These are phyloP conservation scores for Fomitopsis betulina DNA, from an alignment of 1,284 basidiomycete species.

Conservation along the genomic window DNA sequence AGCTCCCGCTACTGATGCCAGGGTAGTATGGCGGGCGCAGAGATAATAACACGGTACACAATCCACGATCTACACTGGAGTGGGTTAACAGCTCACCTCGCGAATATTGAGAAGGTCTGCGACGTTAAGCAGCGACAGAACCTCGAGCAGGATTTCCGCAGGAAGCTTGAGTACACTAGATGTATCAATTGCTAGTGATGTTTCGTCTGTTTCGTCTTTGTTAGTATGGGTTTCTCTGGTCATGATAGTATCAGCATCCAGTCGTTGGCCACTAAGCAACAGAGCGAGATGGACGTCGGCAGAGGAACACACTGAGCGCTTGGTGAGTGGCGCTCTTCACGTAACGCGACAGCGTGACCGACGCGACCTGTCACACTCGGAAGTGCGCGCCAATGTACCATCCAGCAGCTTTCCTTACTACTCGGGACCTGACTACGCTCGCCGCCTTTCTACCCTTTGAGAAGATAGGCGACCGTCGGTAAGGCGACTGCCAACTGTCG, in stretches of 20 bases:
- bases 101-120: constrained; percentile 17
- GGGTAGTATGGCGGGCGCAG: no score
- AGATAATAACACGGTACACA: background rate
- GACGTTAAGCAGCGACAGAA: constrained; percentile 13
- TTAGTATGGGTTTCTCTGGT: no score
- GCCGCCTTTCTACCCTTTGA: background rate
- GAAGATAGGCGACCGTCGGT: background rate
- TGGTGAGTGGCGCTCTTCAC: background rate
- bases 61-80: background rate
- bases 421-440: background rate
- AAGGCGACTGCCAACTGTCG: background rate
- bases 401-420: background rate
- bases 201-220: no score
- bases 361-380: background rate
- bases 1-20: no score
- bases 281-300: background rate
- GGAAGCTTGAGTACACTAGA: constrained; percentile 12
- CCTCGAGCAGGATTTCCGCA: constrained; percentile 22
- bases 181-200: background rate
- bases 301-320: background rate
- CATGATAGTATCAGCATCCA: no score
- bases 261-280: no score
- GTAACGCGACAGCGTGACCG: background rate
- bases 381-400: background rate
- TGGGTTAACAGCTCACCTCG: constrained; percentile 13